Evolutionary conservation across 805 yeast species (phyloP).

Genomic region (Candida alai): DNA sequence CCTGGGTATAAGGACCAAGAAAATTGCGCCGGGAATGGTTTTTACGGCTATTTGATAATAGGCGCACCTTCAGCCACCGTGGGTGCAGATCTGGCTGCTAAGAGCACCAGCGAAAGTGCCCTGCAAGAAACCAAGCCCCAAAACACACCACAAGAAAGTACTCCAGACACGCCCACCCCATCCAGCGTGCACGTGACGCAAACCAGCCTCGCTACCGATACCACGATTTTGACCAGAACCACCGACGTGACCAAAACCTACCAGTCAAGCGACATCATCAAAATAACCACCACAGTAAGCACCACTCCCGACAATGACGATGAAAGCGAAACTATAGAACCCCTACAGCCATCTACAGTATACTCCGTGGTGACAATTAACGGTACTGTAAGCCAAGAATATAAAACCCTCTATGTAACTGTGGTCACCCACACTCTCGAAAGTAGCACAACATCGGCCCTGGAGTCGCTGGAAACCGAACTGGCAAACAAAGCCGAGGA

Average conservation of each 20-base stretch:
- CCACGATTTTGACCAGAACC: slow-evolving; percentile 11
- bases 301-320: slow-evolving; percentile 8
- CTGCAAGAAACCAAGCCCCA: slow-evolving; percentile 2
- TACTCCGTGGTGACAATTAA: slow-evolving; percentile 31
- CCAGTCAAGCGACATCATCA: slow-evolving; percentile 7
- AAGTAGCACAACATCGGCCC: too few species aligned
- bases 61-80: slow-evolving; percentile 15
- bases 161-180: slow-evolving; percentile 7
- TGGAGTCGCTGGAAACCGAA: too few species aligned
- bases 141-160: too few species aligned
- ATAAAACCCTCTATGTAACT: slow-evolving; percentile 11
- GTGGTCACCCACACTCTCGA: too few species aligned
- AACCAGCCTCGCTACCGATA: slow-evolving; percentile 1
- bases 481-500: too few species aligned
- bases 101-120: background rate
- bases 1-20: slow-evolving; percentile 43
- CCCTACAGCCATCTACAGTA: slow-evolving; percentile 27
- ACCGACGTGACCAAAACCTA: slow-evolving; percentile 13
- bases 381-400: slow-evolving; percentile 22
- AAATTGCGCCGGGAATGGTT: slow-evolving; percentile 40
- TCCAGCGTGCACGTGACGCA: too few species aligned
- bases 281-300: slow-evolving; percentile 7
- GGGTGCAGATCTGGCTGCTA: background rate
- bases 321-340: slow-evolving; percentile 13
- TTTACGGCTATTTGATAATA: slow-evolving; percentile 52